Evolutionary conservation across 2,329 filamentous ascomycete species (phyloP).

Genomic region (Ophiosphaerella narmari): DNA sequence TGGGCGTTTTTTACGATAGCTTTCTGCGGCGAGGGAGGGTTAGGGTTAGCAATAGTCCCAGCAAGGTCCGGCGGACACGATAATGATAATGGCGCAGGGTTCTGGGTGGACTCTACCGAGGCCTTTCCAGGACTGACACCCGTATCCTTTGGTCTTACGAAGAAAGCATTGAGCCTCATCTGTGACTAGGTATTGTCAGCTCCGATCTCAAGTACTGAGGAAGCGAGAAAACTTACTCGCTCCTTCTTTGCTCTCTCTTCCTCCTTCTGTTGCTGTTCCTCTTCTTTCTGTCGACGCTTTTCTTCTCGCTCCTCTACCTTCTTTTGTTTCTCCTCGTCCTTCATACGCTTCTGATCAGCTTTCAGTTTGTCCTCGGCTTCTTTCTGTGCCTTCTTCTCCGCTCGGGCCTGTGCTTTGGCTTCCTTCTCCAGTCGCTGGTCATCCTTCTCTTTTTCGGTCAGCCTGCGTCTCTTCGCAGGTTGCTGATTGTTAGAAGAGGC

Average conservation of each 20-base stretch:
- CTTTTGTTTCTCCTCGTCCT: conserved; percentile 43
- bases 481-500: conserved; percentile 21
- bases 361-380: conserved; percentile 43
- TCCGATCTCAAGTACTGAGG: background rate
- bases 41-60: conserved; percentile 29
- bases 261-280: conserved; percentile 53
- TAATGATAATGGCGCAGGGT: conserved; percentile 32
- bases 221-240: conserved; percentile 40
- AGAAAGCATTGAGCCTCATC: conserved; percentile 52
- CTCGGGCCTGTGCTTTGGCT: conserved; percentile 42
- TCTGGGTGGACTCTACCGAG: conserved; percentile 40
- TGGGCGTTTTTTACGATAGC: conserved; percentile 34
- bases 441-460: conserved; percentile 51
- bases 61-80: conserved; percentile 29
- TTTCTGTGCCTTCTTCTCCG: conserved; percentile 41
- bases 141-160: conserved; percentile 47
- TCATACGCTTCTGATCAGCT: conserved; percentile 43
- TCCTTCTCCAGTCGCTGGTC: conserved; percentile 46
- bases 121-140: conserved; percentile 32
- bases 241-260: conserved; percentile 46
- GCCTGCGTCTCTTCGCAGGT: conserved; percentile 50
- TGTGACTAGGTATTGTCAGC: conserved; percentile 36
- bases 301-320: conserved; percentile 45
- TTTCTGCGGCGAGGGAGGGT: conserved; percentile 43
- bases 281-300: conserved; percentile 49